Evolutionary conservation across 495 filamentous ascomycete species (phyloP), one percentile per base, ranked within the genome.

Genomic region (Rhizodiscina lignyota): DNA sequence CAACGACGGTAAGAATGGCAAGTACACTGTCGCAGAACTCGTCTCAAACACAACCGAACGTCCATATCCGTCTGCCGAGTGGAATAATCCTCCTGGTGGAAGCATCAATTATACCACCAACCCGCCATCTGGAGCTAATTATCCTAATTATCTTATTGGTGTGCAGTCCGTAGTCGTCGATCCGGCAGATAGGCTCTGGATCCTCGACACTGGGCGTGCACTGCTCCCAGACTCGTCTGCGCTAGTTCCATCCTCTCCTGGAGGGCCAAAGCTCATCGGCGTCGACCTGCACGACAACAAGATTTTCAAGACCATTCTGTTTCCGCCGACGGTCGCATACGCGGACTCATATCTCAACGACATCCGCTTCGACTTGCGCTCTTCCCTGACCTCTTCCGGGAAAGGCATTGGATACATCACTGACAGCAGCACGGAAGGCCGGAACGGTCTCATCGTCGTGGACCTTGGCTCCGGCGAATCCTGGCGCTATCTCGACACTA

Each of bases 111-210:
- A 59, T 41, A 58, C 52, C 32, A 61, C 55, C 3, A 49, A 34
- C 11, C 60, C 61, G 3, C 22, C 6, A 47, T 48, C 44, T 6
- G 54, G 50, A 6, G 62, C 51, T 13, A 59, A 58, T 38, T 56
- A 61, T 43, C 35, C 48, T 3, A 44, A 60, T 41, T 53, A 63
- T 44, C 42, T 63, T 30, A 60, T 67, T 34, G 57, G 58, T 41
- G 54, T 61, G 0, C 63, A 64, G 40, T 53, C 49, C 17, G 54
- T 62, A 10, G 61, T 64, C n/a, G 44, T 67, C 18, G 61, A 66
- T 36, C 32, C 61, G 6, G 28, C 45, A 5, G 54, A 65, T 47
- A 50, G 62, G 2, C 49, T 64, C 21, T 64, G 62, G 62, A 53
- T 64, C 28, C 54, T 65, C 16, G 62, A 66, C 34, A 63, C 56